These are phyloP conservation scores for Stephania cephalantha DNA, from an alignment of 164 flowering plant species.

Conservation along the genomic window DNA sequence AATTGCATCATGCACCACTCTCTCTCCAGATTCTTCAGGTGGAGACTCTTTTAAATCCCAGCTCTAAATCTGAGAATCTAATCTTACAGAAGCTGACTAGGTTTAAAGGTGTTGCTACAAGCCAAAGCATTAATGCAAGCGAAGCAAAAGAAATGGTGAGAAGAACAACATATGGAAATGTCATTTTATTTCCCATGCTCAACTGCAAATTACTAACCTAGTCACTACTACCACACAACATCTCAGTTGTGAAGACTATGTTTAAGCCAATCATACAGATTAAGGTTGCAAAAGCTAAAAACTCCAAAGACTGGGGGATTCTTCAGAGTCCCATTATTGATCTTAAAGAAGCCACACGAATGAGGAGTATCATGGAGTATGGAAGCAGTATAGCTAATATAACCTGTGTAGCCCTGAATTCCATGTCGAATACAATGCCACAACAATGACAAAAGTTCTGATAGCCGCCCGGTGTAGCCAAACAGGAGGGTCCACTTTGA, in stretches of 20 bases:
- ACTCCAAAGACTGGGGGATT: conserved; percentile 62
- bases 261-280: conserved; percentile 69
- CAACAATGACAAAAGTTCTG: conserved; percentile 51
- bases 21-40: conserved; percentile 26
- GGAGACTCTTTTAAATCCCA: conserved; percentile 32
- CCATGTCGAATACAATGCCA: conserved; percentile 66
- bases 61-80: conserved; percentile 40
- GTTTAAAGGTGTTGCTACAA: conserved; percentile 76
- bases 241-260: conserved; percentile 62
- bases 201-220: conserved; percentile 66
- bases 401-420: conserved; percentile 74
- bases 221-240: conserved; percentile 82
- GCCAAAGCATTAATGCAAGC: conserved; percentile 74
- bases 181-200: conserved; percentile 43
- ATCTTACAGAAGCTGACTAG: conserved; percentile 51
- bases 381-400: conserved; percentile 80
- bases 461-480: conserved; percentile 76
- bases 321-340: conserved; percentile 66
- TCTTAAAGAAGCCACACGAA: conserved; percentile 80
- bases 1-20: conserved; percentile 23
- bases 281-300: conserved; percentile 45
- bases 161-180: conserved; percentile 46
- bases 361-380: conserved; percentile 85
- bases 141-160: conserved; percentile 49
- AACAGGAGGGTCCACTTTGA: conserved; percentile 51